phyloP scores from a whole-genome alignment of 768 basidiomycete genomes.

The Lyophyllum shimeji region DNA sequence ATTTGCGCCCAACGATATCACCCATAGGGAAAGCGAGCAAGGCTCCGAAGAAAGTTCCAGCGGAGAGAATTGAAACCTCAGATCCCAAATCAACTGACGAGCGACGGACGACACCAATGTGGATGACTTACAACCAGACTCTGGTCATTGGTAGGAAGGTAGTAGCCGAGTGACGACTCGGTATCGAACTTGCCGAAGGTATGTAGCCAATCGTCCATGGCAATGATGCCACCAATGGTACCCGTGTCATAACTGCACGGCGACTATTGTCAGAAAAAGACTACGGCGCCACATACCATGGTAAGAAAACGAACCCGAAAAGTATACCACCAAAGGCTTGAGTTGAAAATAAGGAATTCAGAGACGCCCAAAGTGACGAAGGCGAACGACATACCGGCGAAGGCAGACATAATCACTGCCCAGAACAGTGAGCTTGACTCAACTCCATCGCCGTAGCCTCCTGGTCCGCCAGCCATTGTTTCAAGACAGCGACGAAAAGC shows the following conservation, averaged over 20 bases:
- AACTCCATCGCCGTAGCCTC: slow-evolving; percentile 30
- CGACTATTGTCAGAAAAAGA: background rate
- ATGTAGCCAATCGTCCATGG: slow-evolving; percentile 56
- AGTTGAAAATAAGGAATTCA: background rate
- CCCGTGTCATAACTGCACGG: slow-evolving; percentile 71
- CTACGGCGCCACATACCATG: too few relatives aligned
- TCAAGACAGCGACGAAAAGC: background rate
- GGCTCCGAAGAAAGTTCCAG: slow-evolving; percentile 86
- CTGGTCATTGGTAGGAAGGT: slow-evolving; percentile 40
- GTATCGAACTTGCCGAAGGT: slow-evolving; percentile 43
- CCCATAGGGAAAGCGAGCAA: slow-evolving; percentile 44
- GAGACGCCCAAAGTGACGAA: background rate
- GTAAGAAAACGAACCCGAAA: slow-evolving; percentile 31
- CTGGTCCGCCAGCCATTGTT: slow-evolving; percentile 31
- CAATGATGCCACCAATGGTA: slow-evolving; percentile 74
- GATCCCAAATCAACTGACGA: background rate
- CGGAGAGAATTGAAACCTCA: slow-evolving; percentile 66
- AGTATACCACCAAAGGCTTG: slow-evolving; percentile 47
- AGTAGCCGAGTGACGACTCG: slow-evolving; percentile 31
- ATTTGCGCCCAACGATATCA: slow-evolving; percentile 51
- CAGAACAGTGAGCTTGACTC: slow-evolving; percentile 28
- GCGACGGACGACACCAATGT: background rate
- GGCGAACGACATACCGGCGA: slow-evolving; percentile 31
- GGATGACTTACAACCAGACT: slow-evolving; percentile 34
- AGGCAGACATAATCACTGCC: slow-evolving; percentile 37